These are phyloP conservation scores for Syzygium grande DNA, from an alignment of 345 rosid genomes.

Conservation along the genomic window DNA sequence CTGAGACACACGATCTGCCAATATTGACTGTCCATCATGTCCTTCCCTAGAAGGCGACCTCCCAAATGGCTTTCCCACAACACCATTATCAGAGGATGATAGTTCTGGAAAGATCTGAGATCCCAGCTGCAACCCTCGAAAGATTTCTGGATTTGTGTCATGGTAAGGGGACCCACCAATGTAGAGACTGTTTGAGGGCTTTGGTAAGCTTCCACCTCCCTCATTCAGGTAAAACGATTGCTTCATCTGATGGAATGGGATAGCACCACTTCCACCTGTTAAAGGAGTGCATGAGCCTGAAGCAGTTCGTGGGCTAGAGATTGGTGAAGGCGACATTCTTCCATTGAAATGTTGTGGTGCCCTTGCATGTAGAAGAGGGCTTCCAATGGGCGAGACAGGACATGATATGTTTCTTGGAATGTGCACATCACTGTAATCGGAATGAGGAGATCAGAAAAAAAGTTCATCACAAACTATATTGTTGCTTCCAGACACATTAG, in stretches of 20 bases:
- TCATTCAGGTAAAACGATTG: slow-evolving; percentile 37
- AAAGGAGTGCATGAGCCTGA: slow-evolving; percentile 58
- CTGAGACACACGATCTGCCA: slow-evolving; percentile 47
- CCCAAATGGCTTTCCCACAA: slow-evolving; percentile 29
- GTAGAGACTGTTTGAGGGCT: slow-evolving; percentile 22
- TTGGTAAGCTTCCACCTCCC: slow-evolving; percentile 31
- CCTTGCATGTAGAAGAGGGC: slow-evolving; percentile 48
- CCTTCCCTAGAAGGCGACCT: slow-evolving; percentile 20
- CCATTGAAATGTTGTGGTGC: slow-evolving; percentile 45
- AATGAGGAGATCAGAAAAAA: slow-evolving; percentile 5
- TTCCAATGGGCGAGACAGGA: slow-evolving; percentile 58
- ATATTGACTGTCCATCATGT: slow-evolving; percentile 41
- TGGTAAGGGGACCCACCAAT: slow-evolving; percentile 20
- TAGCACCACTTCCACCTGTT: slow-evolving; percentile 40
- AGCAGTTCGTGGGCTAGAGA: slow-evolving; percentile 49
- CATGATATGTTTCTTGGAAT: slow-evolving; percentile 44
- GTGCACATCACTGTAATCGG: slow-evolving; percentile 33
- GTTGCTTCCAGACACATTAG: not conserved
- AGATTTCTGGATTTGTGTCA: slow-evolving; percentile 33
- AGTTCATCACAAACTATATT: not conserved
- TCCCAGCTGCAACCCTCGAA: slow-evolving; percentile 36
- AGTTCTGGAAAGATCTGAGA: slow-evolving; percentile 33
- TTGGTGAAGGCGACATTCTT: slow-evolving; percentile 59
- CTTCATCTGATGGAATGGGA: slow-evolving; percentile 37
- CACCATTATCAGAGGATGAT: slow-evolving; percentile 20